Evolutionary conservation across 2,329 filamentous ascomycete species (phyloP).

Genomic region (Zalaria sp.): DNA sequence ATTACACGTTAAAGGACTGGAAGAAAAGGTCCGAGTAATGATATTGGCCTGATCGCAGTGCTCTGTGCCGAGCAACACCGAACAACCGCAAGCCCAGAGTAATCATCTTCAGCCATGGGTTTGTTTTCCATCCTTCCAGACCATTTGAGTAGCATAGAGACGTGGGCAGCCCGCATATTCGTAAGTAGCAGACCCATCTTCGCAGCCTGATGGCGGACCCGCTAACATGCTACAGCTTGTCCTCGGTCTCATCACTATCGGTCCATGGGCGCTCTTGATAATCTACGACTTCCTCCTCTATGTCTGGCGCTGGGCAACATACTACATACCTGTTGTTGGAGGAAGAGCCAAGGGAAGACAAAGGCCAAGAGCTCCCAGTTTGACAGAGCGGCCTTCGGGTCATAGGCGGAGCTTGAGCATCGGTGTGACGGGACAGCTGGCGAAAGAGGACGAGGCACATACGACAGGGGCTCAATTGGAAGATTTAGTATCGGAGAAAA

Average conservation of each 20-base stretch:
- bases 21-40: not conserved
- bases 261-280: slow-evolving; percentile 48
- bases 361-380: slow-evolving; percentile 46
- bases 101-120: slow-evolving; percentile 32
- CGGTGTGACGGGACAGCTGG: slow-evolving; percentile 6
- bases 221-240: slow-evolving; percentile 33
- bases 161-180: slow-evolving; percentile 48
- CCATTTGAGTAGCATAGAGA: slow-evolving; percentile 42
- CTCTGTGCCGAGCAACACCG: not conserved
- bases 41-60: not conserved
- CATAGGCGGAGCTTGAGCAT: slow-evolving; percentile 30
- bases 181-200: slow-evolving; percentile 27
- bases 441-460: slow-evolving; percentile 10
- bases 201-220: not conserved
- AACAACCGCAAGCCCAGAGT: not conserved
- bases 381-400: slow-evolving; percentile 43
- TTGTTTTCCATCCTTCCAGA: slow-evolving; percentile 52
- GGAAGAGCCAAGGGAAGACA: slow-evolving; percentile 46
- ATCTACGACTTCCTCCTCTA: slow-evolving; percentile 52
- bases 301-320: slow-evolving; percentile 40
- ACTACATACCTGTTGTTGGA: slow-evolving; percentile 46
- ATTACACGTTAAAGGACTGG: not conserved
- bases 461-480: slow-evolving; percentile 8
- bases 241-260: slow-evolving; percentile 45
- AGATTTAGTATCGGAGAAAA: no score